Evolutionary conservation across 2,329 filamentous ascomycete species (phyloP), one percentile per base, ranked within the genome.

Genomic region (Beauveria asiatica): DNA sequence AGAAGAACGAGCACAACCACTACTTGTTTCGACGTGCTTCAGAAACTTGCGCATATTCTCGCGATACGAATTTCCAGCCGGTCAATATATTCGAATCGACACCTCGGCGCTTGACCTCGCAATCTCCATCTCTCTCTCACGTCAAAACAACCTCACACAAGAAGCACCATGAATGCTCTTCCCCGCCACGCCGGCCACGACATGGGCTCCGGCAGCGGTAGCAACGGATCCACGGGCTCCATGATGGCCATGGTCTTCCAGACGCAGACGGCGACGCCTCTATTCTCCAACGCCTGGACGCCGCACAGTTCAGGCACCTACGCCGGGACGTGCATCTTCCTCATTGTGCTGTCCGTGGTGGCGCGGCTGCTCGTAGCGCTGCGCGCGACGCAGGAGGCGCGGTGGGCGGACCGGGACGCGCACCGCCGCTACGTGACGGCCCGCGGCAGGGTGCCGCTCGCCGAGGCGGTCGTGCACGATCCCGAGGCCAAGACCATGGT

Each of bases 281-380:
- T 84, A 62, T 84, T 76, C 74, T 86, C 89, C 17, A 71, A 75
- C 23, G 72, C 78, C 57, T 97, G 92, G 91, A 88, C 88, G 2
- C 93, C 93, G 5, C 74, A 70, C 30, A 86, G 76, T 41, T 76
- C 80, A 6, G 90, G 87, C 66, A 76, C 81, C 62, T 97, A 97
- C 74, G 91, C 90, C 1, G 93, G 85, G 60, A 96, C 91, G 30
- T 96, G 93, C 78, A 89, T 97, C 72, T 97, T 97, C 75, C 82
- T 97, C 62, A 86, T 96, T 70, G 67, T 88, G 49, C 85, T 97
- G 56, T 86, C 86, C 62, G 78, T 86, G 62, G 68, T 88, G 60
- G 85, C 87, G 69, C 88, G 92, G 57, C 75, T 79, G 21, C 78
- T 96, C 17, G 76, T 93, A 55, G 92, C 92, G 3, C 78, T 83